Evolutionary conservation across 2,329 filamentous ascomycete species (phyloP).

Genomic region (Colletotrichum sp.): DNA sequence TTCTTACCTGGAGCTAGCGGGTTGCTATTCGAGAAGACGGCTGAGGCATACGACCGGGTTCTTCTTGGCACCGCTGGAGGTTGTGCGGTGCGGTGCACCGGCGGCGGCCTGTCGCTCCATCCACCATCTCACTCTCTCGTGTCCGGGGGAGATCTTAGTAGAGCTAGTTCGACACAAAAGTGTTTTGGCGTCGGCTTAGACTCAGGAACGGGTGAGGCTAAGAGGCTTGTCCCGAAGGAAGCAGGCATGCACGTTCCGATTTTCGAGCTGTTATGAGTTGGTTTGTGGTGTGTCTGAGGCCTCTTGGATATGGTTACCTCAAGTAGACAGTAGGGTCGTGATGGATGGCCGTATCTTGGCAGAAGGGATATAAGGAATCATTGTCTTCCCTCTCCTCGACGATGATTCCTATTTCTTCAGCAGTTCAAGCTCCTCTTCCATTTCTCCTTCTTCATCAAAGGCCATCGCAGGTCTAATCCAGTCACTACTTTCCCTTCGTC

Average conservation of each 20-base stretch:
- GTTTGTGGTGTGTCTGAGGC: neutral
- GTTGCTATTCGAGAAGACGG: neutral
- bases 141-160: neutral
- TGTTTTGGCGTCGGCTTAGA: neutral
- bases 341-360: neutral
- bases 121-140: neutral
- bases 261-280: neutral
- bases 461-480: neutral
- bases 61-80: neutral
- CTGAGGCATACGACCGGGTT: neutral
- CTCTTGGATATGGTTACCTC: neutral
- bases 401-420: neutral
- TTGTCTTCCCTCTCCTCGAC: neutral
- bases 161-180: neutral
- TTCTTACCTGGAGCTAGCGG: neutral
- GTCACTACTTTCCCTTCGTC: neutral
- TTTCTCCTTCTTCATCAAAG: neutral
- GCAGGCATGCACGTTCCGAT: neutral
- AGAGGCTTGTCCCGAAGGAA: slow-evolving; percentile 1
- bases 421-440: neutral
- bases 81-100: neutral
- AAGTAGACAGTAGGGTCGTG: neutral
- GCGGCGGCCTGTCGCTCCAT: neutral
- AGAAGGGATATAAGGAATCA: slow-evolving; percentile 4
- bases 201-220: neutral